phyloP scores from a whole-genome alignment of 1,284 basidiomycete species.

The Cryptococcus wingfieldii region DNA sequence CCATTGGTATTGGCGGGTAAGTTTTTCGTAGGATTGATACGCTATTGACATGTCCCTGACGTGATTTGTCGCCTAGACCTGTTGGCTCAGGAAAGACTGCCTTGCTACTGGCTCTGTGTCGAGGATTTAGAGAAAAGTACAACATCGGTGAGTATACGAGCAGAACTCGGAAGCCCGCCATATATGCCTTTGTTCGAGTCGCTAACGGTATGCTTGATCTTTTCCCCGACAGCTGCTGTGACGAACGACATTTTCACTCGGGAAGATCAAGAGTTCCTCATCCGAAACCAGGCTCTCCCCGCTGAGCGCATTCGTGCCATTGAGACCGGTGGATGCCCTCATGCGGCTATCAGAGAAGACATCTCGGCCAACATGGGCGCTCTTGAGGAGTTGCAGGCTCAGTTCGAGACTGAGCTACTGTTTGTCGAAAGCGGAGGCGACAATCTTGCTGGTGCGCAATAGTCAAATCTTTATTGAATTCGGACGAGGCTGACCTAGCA shows the following conservation, averaged over 20 bases:
- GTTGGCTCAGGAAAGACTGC: conserved; percentile 98
- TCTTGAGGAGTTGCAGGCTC: conserved; percentile 19
- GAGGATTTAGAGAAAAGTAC: conserved; percentile 70
- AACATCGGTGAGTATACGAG: conserved; percentile 74
- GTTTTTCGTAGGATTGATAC: conserved; percentile 21
- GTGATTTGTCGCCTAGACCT: conserved; percentile 55
- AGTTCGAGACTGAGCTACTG: conserved; percentile 63
- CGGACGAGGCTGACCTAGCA: background rate
- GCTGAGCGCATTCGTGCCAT: conserved; percentile 86
- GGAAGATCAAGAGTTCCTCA: conserved; percentile 96
- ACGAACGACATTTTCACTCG: conserved; percentile 97
- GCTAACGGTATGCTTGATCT: background rate
- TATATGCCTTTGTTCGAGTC: background rate
- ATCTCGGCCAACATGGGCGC: conserved; percentile 89
- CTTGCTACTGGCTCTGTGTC: conserved; percentile 86
- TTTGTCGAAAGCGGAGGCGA: conserved; percentile 65
- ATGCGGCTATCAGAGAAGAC: conserved; percentile 94
- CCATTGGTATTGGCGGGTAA: conserved; percentile 92
- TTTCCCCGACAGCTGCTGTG: conserved; percentile 64
- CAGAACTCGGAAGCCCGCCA: background rate
- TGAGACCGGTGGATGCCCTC: conserved; percentile 92
- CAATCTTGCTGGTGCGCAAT: conserved; percentile 17
- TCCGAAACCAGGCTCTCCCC: conserved; percentile 82
- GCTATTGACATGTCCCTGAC: background rate
- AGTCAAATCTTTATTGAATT: no score